Percentiles rank a stretch among this genome's conserved stretches.
These are phyloP conservation scores for Ogataea ramenticola DNA, from an alignment of 805 yeast genomes.

Conservation along the genomic window DNA sequence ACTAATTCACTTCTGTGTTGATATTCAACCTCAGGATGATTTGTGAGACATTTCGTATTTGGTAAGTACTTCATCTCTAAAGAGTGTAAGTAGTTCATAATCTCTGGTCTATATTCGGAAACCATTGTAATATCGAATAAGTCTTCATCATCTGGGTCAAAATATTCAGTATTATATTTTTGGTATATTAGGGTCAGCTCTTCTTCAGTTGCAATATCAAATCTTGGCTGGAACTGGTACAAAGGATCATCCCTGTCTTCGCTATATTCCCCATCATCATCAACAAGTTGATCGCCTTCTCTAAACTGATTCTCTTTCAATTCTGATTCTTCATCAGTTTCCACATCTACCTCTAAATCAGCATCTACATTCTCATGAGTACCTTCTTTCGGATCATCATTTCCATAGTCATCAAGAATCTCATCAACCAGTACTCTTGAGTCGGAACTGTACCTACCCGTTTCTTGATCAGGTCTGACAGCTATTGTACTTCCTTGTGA, in stretches of 20 bases:
- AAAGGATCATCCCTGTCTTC: constrained; percentile 27
- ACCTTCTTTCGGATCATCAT: background rate
- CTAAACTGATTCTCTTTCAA: too few species aligned
- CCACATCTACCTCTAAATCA: background rate
- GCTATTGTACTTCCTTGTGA: background rate
- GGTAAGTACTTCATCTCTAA: constrained; percentile 69
- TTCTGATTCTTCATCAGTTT: background rate
- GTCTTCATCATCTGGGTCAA: constrained; percentile 77
- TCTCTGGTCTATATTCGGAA: constrained; percentile 82
- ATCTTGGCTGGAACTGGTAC: constrained; percentile 53
- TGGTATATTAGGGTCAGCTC: constrained; percentile 46
- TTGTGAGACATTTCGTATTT: constrained; percentile 65
- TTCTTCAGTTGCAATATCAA: constrained; percentile 38
- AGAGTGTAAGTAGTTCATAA: constrained; percentile 70
- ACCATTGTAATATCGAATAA: constrained; percentile 86
- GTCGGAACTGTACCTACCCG: background rate
- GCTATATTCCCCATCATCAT: constrained; percentile 14
- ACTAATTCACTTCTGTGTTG: constrained; percentile 77
- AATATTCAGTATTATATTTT: constrained; percentile 40
- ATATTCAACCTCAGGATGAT: constrained; percentile 68
- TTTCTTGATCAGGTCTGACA: too few species aligned
- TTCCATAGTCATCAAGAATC: background rate
- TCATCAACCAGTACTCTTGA: background rate
- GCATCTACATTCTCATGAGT: background rate
- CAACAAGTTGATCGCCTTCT: background rate